Evolutionary conservation across 805 yeast genomes (phyloP), one percentile per base, ranked within the genome.

Genomic region (Suhomyces pyralidae): DNA sequence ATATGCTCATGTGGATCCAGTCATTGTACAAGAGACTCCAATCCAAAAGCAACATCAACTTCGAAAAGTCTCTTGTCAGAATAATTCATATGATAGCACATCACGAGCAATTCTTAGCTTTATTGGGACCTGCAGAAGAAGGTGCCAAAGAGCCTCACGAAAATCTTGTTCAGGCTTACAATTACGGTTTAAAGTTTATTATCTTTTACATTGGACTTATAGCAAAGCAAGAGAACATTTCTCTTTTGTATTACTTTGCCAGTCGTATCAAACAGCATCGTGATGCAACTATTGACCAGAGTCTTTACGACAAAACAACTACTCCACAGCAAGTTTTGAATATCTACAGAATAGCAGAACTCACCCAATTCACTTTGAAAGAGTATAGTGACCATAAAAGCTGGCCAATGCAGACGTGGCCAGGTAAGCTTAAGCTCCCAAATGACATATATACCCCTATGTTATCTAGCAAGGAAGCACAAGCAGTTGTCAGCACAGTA

Each of bases 341-440:
- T 30, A 68, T 90, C 36, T 91, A 89, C 61, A 66, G 83, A 40
- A 72, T 89, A 10, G 80, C 96, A 1, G 97, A 91, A 59, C 66
- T 91, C 40, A 75, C 90, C 1, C 96, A 88, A 64, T 67, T 87
- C 52, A 70, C 82, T 5, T 74, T 90, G 45, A 80, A 84, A 51
- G 82, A 80, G 51, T 69, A 82, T 22, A 81, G 85, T 43, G 84
- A 80, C 22, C 61, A 69, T 22, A 83, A 79, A 59, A 77, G 76
- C 45, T 90, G 96, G 96, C 79, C 80, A 20, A 73, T 88, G 51
- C 81, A 85, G 22, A 83, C 91, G 0, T 91, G 92, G 83, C 96
- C 96, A 0, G 96, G 93, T 1, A 87, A 85, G 60, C 66, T 87
- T 15, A 80, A 81, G 17, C 66, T 90, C 17, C 85, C 93, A 0